A percentile compares a stretch with the other conserved stretches of the same genome.
Conservation (phyloP, 352 stramenopile species). For the Pythium apleroticum region DNA sequence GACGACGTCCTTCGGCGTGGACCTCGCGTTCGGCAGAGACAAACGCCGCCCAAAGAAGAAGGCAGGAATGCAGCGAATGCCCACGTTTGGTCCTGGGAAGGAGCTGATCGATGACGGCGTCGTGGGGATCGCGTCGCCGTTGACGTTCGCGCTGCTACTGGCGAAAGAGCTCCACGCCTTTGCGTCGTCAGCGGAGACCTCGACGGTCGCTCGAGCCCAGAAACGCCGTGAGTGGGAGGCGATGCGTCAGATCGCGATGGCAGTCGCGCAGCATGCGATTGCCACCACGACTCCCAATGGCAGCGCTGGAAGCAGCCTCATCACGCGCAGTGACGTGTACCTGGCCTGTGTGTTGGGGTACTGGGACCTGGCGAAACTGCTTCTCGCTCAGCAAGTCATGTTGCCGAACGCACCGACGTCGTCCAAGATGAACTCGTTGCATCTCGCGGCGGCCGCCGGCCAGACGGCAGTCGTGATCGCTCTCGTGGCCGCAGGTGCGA, state of each 20-base stretch:
- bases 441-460: slow-evolving; percentile 49
- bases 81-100: slow-evolving; percentile 10
- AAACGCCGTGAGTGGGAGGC: slow-evolving; percentile 39
- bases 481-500: slow-evolving; percentile 51
- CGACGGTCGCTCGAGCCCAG: slow-evolving; percentile 11
- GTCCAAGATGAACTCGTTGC: slow-evolving; percentile 43
- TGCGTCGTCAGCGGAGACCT: slow-evolving; percentile 23
- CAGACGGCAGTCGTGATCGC: slow-evolving; percentile 42
- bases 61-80: background rate
- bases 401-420: slow-evolving; percentile 41
- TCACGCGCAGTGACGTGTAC: slow-evolving; percentile 49
- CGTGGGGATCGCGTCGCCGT: slow-evolving; percentile 35
- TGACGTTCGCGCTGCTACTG: slow-evolving; percentile 50
- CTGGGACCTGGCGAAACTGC: slow-evolving; percentile 43
- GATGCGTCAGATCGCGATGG: slow-evolving; percentile 40
- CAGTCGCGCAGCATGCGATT: slow-evolving; percentile 37
- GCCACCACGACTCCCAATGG: slow-evolving; percentile 29
- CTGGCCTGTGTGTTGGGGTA: slow-evolving; percentile 47
- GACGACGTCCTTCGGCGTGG: slow-evolving; percentile 41
- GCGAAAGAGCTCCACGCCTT: slow-evolving; percentile 33
- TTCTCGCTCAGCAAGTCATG: slow-evolving; percentile 52
- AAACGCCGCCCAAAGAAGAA: slow-evolving; percentile 3
- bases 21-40: slow-evolving; percentile 3
- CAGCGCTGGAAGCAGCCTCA: slow-evolving; percentile 37
- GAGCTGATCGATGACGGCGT: slow-evolving; percentile 18